These are phyloP conservation scores for Scutellaria baicalensis DNA, from an alignment of 257 asterid genomes.

Conservation along the genomic window DNA sequence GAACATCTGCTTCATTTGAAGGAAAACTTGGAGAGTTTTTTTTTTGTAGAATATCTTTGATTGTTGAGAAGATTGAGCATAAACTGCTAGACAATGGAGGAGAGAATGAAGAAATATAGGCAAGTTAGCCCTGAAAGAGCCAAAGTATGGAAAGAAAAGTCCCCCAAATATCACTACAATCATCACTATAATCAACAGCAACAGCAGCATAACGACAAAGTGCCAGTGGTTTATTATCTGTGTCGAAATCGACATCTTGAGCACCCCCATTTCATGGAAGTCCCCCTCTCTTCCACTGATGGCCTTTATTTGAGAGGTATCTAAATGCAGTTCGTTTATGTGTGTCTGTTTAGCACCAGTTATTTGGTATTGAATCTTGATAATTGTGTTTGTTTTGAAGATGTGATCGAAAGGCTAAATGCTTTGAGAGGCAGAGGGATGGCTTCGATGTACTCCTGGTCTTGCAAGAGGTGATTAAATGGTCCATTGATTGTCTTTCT, in stretches of 20 bases:
- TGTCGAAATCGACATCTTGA: constrained; percentile 82
- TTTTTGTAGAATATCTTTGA: neutral
- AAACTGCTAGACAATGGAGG: constrained; percentile 32
- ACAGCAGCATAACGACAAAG: constrained; percentile 34
- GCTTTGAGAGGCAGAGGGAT: constrained; percentile 87
- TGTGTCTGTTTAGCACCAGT: neutral
- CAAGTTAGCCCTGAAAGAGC: constrained; percentile 87
- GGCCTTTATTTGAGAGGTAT: constrained; percentile 89
- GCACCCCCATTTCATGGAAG: constrained; percentile 99
- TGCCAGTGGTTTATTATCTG: constrained; percentile 75
- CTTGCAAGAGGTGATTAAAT: constrained; percentile 84
- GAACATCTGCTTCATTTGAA: neutral
- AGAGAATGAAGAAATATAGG: constrained; percentile 52
- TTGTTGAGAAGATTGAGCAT: constrained; percentile 1
- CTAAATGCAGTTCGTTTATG: neutral
- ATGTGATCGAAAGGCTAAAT: constrained; percentile 82
- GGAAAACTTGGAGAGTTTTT: neutral
- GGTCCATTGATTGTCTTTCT: neutral
- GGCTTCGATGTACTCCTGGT: constrained; percentile 94
- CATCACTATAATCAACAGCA: constrained; percentile 26
- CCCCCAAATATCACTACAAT: constrained; percentile 63
- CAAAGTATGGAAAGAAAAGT: constrained; percentile 89
- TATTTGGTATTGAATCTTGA: neutral
- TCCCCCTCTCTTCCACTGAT: constrained; percentile 68
- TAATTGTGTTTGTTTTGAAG: constrained; percentile 34